phyloP scores from a whole-genome alignment of 192 early-diverging fungal species.

The Chytriomyces confervae region DNA sequence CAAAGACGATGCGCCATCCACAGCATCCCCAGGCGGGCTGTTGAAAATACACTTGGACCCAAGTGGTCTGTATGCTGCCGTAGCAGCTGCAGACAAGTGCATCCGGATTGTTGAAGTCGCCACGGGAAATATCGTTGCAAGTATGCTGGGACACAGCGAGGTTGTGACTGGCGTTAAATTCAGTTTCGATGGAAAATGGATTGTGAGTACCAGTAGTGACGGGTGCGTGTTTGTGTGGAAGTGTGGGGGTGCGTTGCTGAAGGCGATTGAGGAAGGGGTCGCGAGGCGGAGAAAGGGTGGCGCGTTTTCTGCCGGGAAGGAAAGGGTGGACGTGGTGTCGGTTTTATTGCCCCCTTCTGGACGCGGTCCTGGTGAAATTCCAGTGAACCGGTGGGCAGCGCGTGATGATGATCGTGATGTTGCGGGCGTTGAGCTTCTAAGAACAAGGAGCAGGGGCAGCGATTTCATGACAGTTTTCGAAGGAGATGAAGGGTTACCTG shows the following conservation, averaged over 20 bases:
- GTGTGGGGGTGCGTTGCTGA: slow-evolving; percentile 55
- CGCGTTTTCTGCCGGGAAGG: background rate
- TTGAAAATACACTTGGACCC: slow-evolving; percentile 74
- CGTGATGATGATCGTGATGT: background rate
- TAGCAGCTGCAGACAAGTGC: slow-evolving; percentile 70
- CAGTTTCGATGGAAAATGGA: slow-evolving; percentile 50
- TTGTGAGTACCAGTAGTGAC: slow-evolving; percentile 75
- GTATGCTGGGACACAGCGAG: slow-evolving; percentile 73
- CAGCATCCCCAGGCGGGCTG: slow-evolving; percentile 62
- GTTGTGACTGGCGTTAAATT: slow-evolving; percentile 75
- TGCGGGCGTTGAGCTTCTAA: background rate
- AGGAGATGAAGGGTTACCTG: slow-evolving; percentile 38
- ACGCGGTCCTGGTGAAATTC: background rate
- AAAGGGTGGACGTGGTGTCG: background rate
- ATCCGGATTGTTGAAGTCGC: slow-evolving; percentile 74
- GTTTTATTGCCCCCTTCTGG: slow-evolving; percentile 3
- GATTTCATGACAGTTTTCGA: slow-evolving; percentile 38
- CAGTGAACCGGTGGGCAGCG: background rate
- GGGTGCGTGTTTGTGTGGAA: slow-evolving; percentile 81
- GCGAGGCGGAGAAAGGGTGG: background rate
- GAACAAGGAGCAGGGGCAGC: background rate
- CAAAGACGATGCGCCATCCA: slow-evolving; percentile 37
- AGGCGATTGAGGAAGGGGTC: slow-evolving; percentile 24
- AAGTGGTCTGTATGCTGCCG: slow-evolving; percentile 68
- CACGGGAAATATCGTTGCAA: slow-evolving; percentile 63